Conservation (phyloP, 2,329 filamentous ascomycete genomes). For the Aspergillus pseudoglaucus region DNA sequence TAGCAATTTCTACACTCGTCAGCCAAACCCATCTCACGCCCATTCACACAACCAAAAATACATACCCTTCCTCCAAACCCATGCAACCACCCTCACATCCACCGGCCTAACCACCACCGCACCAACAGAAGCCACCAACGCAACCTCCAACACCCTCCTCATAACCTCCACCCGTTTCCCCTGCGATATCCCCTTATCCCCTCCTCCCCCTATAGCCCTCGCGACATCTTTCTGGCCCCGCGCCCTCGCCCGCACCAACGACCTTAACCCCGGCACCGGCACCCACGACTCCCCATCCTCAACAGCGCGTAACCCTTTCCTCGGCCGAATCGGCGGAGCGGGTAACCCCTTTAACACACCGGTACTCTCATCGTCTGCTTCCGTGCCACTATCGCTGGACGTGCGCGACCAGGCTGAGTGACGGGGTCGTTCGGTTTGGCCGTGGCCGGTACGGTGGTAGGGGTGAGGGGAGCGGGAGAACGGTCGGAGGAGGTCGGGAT, state of each 20-base stretch:
- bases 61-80: slow-evolving; percentile 35
- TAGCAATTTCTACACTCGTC: slow-evolving; percentile 25
- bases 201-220: slow-evolving; percentile 26
- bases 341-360: slow-evolving; percentile 73
- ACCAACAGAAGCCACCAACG: slow-evolving; percentile 48
- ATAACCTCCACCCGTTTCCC: slow-evolving; percentile 35
- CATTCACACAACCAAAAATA: not conserved
- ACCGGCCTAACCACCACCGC: slow-evolving; percentile 34
- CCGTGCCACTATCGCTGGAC: slow-evolving; percentile 83
- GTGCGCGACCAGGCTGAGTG: slow-evolving; percentile 50
- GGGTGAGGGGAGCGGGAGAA: slow-evolving; percentile 61
- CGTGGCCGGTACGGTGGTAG: slow-evolving; percentile 51
- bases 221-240: slow-evolving; percentile 26
- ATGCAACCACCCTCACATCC: slow-evolving; percentile 24
- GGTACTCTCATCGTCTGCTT: slow-evolving; percentile 85
- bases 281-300: slow-evolving; percentile 24
- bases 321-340: slow-evolving; percentile 63
- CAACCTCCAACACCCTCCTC: slow-evolving; percentile 49
- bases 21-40: slow-evolving; percentile 4
- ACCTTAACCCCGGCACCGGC: slow-evolving; percentile 23
- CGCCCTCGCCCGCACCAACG: slow-evolving; percentile 22
- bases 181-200: slow-evolving; percentile 17
- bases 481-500: slow-evolving; percentile 36
- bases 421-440: slow-evolving; percentile 27
- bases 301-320: slow-evolving; percentile 65